A percentile compares a stretch with the other conserved stretches of the same genome.
These are phyloP conservation scores for Suillus subalutaceus DNA, from an alignment of 768 basidiomycete species.

Conservation along the genomic window DNA sequence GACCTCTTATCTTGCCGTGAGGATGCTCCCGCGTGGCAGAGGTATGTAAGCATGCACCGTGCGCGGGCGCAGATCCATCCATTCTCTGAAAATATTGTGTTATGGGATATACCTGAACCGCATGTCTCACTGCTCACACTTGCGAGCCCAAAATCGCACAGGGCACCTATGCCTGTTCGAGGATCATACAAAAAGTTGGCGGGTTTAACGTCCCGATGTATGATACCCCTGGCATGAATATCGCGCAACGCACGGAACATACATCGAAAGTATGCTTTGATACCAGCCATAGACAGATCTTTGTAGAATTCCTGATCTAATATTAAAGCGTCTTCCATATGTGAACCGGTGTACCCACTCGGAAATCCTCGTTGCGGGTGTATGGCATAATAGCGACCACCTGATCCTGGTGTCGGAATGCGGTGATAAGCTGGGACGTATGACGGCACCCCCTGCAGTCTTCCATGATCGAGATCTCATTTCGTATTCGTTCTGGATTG, in stretches of 20 bases:
- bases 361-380: slow-evolving; percentile 89
- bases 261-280: slow-evolving; percentile 88
- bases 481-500: slow-evolving; percentile 87
- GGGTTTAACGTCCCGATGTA: slow-evolving; percentile 97
- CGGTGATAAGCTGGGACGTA: slow-evolving; percentile 91
- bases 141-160: slow-evolving; percentile 96
- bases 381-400: slow-evolving; percentile 95
- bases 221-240: slow-evolving; percentile 82
- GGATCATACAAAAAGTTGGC: slow-evolving; percentile 97
- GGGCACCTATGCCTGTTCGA: slow-evolving; percentile 75
- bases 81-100: slow-evolving; percentile 50
- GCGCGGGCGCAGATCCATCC: slow-evolving; percentile 43
- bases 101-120: slow-evolving; percentile 9
- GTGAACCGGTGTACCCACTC: slow-evolving; percentile 56
- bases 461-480: slow-evolving; percentile 91
- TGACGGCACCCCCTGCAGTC: slow-evolving; percentile 84
- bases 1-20: slow-evolving; percentile 61
- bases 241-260: slow-evolving; percentile 90
- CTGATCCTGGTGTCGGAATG: slow-evolving; percentile 89
- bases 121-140: slow-evolving; percentile 57
- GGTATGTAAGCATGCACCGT: slow-evolving; percentile 79
- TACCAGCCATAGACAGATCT: slow-evolving; percentile 68
- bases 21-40: slow-evolving; percentile 59
- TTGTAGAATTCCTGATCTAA: slow-evolving; percentile 72
- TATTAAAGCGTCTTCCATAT: slow-evolving; percentile 13